Evolutionary conservation across 2,329 filamentous ascomycete genomes (phyloP).

Genomic region (Huntiella decipiens): DNA sequence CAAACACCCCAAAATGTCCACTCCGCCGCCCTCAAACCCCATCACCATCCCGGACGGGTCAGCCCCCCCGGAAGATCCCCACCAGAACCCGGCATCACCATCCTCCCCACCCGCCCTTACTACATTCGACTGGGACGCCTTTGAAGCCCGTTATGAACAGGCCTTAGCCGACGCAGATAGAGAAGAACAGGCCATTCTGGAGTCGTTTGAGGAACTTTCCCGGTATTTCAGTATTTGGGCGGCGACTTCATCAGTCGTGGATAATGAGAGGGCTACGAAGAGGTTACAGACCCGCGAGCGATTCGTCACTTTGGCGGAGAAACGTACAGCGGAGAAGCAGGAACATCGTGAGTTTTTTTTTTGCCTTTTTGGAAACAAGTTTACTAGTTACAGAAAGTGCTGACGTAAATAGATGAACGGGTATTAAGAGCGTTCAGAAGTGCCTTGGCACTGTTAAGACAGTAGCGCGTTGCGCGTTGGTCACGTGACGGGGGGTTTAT

Average conservation of each 20-base stretch:
- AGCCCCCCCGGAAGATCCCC: not conserved
- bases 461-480: not conserved
- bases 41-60: not conserved
- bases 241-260: conserved; percentile 48
- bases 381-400: too few species aligned
- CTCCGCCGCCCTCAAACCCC: too few species aligned
- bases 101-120: conserved; percentile 23
- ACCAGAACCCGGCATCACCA: conserved; percentile 17
- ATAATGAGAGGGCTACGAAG: conserved; percentile 59
- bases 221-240: conserved; percentile 73
- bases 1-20: too few species aligned
- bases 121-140: conserved; percentile 58
- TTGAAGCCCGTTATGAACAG: conserved; percentile 48
- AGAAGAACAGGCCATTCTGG: conserved; percentile 44
- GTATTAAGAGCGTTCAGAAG: conserved; percentile 45
- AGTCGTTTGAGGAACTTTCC: conserved; percentile 44
- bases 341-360: conserved; percentile 50
- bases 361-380: not conserved
- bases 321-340: conserved; percentile 52
- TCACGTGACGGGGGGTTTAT: not conserved
- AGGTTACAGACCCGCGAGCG: conserved; percentile 62
- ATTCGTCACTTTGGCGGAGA: conserved; percentile 57
- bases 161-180: conserved; percentile 43
- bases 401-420: conserved; percentile 18
- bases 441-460: conserved; percentile 34